Percentiles rank a stretch among this genome's conserved stretches.
Conservation (phyloP, 345 rosid genomes). For the Zanthoxylum bungeanum region DNA sequence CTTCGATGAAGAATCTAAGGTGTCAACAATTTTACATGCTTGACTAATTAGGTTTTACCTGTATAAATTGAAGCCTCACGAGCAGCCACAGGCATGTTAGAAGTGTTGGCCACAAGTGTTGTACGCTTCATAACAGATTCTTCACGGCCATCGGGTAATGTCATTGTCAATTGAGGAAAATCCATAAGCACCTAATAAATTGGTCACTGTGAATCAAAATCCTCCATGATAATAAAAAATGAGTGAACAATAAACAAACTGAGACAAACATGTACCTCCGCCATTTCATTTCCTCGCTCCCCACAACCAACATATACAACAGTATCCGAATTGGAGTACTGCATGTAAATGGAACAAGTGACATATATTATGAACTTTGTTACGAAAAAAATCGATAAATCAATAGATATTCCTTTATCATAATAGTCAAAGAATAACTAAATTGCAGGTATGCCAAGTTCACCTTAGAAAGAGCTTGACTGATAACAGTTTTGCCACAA, state of each 20-base stretch:
- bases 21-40: neutral
- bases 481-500: slow-evolving; percentile 99
- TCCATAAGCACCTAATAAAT: slow-evolving; percentile 94
- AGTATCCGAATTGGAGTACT: slow-evolving; percentile 98
- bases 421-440: neutral
- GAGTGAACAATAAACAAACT: slow-evolving; percentile 1
- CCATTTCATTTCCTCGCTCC: slow-evolving; percentile 99
- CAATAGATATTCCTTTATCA: slow-evolving; percentile 2
- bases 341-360: slow-evolving; percentile 26
- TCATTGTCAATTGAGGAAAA: slow-evolving; percentile 99
- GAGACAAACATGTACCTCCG: slow-evolving; percentile 57
- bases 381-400: slow-evolving; percentile 6
- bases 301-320: slow-evolving; percentile 99
- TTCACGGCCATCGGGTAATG: slow-evolving; percentile 99
- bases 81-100: slow-evolving; percentile 99
- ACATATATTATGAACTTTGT: neutral
- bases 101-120: slow-evolving; percentile 97
- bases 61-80: slow-evolving; percentile 99
- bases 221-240: neutral
- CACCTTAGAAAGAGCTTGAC: slow-evolving; percentile 99
- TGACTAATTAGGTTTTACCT: slow-evolving; percentile 35
- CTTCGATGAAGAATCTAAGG: neutral
- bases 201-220: slow-evolving; percentile 2
- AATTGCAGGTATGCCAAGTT: slow-evolving; percentile 8
- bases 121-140: slow-evolving; percentile 99